Percentiles rank a stretch among this genome's conserved stretches.
Evolutionary conservation across 2,329 filamentous ascomycete genomes (phyloP).

Genomic region (Exophiala sp.): DNA sequence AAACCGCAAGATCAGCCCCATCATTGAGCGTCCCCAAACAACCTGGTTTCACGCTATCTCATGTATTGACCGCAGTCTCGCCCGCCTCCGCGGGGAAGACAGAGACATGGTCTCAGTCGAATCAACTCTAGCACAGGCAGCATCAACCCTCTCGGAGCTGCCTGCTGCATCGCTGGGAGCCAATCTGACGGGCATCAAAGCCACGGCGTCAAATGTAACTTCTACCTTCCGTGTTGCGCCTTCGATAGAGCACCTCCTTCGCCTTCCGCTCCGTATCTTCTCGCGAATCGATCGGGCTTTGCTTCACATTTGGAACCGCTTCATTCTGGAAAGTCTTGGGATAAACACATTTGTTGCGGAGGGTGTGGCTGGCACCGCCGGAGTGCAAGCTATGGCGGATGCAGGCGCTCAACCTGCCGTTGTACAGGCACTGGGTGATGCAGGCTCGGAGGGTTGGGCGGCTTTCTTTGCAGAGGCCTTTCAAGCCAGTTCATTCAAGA

Average conservation of each 20-base stretch:
- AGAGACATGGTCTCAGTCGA: slow-evolving; percentile 22
- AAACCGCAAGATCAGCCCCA: too few species aligned
- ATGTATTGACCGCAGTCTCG: slow-evolving; percentile 13
- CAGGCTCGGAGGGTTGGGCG: slow-evolving; percentile 34
- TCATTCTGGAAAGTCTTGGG: slow-evolving; percentile 28
- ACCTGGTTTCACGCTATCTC: neutral
- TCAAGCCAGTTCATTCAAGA: slow-evolving; percentile 49
- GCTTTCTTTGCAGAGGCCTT: slow-evolving; percentile 42
- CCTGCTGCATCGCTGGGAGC: slow-evolving; percentile 8
- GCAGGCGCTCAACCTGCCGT: slow-evolving; percentile 34
- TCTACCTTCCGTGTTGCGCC: slow-evolving; percentile 29
- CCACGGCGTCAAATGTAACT: slow-evolving; percentile 16
- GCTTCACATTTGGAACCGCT: slow-evolving; percentile 34
- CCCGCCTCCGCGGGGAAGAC: slow-evolving; percentile 18
- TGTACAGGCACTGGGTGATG: slow-evolving; percentile 33
- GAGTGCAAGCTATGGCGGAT: slow-evolving; percentile 38
- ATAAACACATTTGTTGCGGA: slow-evolving; percentile 30
- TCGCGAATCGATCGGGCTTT: slow-evolving; percentile 35
- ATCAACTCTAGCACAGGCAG: slow-evolving; percentile 18
- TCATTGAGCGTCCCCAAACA: neutral
- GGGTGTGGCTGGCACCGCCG: slow-evolving; percentile 32
- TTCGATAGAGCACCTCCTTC: slow-evolving; percentile 33
- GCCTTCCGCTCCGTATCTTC: slow-evolving; percentile 36
- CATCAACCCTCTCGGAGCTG: slow-evolving; percentile 5
- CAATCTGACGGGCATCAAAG: slow-evolving; percentile 13